Base-by-base conservation (phyloP, 176 grass and related monocot genomes). In the Otatea glauca region DNA sequence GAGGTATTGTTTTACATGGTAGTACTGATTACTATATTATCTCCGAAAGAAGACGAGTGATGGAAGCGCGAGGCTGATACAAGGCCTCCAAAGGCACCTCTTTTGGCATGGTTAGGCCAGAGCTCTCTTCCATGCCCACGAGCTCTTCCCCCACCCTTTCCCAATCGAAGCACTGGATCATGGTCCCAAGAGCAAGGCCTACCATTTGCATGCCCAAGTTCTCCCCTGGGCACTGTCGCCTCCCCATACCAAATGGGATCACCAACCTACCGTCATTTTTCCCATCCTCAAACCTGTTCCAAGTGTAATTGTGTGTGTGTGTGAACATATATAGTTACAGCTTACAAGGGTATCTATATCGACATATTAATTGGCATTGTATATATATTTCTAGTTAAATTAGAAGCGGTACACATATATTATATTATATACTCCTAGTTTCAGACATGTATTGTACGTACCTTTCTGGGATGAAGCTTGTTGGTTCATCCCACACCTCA, bases 101-200 rank as follows among this genome's bases (percentile, higher is more conserved):
- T 74, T 85, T 89, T 1, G 81, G 81, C 87, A 89, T 85, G 17
- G 81, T 79, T 11, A 74, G 39, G 9, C 81, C 75, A 55, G 81
- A 85, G 12, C 87, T 53, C 81, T 85, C 81, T 0, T 21, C 6
- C 87, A 89, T 89, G 55, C 85, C 81, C 34, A 85, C 75, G 20
- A 74, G 37, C 3, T 85, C 81, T 37, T 79, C 56, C 18, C 43
- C 81, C 0, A 89, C 23, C 13, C 67, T 62, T 11, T 35, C 67
- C 82, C 82, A 89, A 0, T 89, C 58, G 17, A 89, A 89, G 44
- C 87, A 89, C 67, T 89, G 87, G 56, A 89, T 89, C 81, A 89
- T 55, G 0, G 87, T 89, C 9, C 87, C 87, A 25, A 85, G 81
- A 39, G 81, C 82, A 10, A 89, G 78, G 10, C 81, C 81, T 0